phyloP scores from a whole-genome alignment of 2,329 filamentous ascomycete species.

The Aspergillus pseudoviridinutans region DNA sequence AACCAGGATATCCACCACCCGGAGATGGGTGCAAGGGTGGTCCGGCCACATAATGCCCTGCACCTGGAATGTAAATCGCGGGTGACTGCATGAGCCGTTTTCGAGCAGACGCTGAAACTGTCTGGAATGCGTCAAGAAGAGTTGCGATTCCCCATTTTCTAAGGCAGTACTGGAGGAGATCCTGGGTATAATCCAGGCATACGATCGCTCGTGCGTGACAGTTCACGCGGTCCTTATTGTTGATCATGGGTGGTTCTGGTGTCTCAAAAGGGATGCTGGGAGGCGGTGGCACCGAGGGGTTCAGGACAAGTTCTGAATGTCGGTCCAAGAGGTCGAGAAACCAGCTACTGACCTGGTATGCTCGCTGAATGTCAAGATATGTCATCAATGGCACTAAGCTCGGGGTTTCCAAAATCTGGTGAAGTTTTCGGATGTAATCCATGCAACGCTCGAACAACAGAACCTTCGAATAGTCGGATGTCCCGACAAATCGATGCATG shows the following conservation, averaged over 20 bases:
- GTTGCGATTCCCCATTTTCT: constrained; percentile 32
- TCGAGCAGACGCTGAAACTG: constrained; percentile 24
- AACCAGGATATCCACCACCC: constrained; percentile 10
- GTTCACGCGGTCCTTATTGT: constrained; percentile 30
- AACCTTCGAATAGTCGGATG: constrained; percentile 71
- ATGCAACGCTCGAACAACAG: constrained; percentile 84
- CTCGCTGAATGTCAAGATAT: constrained; percentile 81
- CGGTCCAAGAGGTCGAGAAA: constrained; percentile 55
- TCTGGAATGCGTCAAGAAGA: constrained; percentile 31
- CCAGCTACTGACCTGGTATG: constrained; percentile 64
- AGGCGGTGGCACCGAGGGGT: constrained; percentile 24
- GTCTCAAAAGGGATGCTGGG: constrained; percentile 28
- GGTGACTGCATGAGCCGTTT: constrained; percentile 23
- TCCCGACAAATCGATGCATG: constrained; percentile 64
- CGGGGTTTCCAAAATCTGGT: constrained; percentile 60
- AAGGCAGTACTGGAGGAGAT: constrained; percentile 30
- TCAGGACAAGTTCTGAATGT: constrained; percentile 47
- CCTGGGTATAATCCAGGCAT: constrained; percentile 29
- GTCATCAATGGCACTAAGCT: constrained; percentile 67
- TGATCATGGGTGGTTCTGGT: constrained; percentile 29
- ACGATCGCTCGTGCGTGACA: constrained; percentile 30
- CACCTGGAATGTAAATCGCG: constrained; percentile 15
- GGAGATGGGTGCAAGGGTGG: constrained; percentile 5
- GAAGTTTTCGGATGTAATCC: constrained; percentile 72
- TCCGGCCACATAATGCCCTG: constrained; percentile 12